Conservation (phyloP, 805 yeast genomes). For the Hanseniaspora occidentalis region DNA sequence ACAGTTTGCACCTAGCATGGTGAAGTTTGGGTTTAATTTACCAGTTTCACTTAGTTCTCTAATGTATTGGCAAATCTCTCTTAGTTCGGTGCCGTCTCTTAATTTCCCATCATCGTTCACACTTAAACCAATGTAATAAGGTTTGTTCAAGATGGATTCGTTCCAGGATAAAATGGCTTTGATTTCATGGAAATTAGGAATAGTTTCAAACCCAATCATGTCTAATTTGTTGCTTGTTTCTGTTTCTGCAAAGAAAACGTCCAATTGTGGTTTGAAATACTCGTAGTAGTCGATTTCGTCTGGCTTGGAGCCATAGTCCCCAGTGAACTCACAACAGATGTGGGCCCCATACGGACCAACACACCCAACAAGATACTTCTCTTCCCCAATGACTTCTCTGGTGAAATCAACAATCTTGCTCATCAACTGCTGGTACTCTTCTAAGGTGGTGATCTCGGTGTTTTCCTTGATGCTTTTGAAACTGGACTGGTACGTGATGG, state of each 20-base stretch:
- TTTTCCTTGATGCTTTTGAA: slow-evolving; percentile 18
- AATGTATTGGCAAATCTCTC: background rate
- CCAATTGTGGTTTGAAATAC: slow-evolving; percentile 26
- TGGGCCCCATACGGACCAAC: slow-evolving; percentile 41
- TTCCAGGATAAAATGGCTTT: slow-evolving; percentile 31
- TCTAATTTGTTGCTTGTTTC: slow-evolving; percentile 29
- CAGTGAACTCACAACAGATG: slow-evolving; percentile 47
- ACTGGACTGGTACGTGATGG: slow-evolving; percentile 53
- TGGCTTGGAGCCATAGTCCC: slow-evolving; percentile 36
- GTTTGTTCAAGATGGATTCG: slow-evolving; percentile 24
- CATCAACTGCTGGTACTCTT: slow-evolving; percentile 14
- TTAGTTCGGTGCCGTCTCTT: slow-evolving; percentile 37
- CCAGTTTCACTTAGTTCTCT: background rate
- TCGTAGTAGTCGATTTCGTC: slow-evolving; percentile 20
- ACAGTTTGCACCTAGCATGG: slow-evolving; percentile 52
- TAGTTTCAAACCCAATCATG: slow-evolving; percentile 55
- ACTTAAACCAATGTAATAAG: slow-evolving; percentile 35
- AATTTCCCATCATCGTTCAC: slow-evolving; percentile 25
- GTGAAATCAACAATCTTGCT: slow-evolving; percentile 13
- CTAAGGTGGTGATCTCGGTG: slow-evolving; percentile 8
- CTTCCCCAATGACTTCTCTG: background rate
- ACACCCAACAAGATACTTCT: slow-evolving; percentile 31
- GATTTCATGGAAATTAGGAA: slow-evolving; percentile 51
- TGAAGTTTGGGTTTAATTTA: slow-evolving; percentile 3
- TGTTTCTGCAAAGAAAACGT: slow-evolving; percentile 32